phyloP scores from a whole-genome alignment of 108 stramenopile species.

The Stephanodiscus minutulus region DNA sequence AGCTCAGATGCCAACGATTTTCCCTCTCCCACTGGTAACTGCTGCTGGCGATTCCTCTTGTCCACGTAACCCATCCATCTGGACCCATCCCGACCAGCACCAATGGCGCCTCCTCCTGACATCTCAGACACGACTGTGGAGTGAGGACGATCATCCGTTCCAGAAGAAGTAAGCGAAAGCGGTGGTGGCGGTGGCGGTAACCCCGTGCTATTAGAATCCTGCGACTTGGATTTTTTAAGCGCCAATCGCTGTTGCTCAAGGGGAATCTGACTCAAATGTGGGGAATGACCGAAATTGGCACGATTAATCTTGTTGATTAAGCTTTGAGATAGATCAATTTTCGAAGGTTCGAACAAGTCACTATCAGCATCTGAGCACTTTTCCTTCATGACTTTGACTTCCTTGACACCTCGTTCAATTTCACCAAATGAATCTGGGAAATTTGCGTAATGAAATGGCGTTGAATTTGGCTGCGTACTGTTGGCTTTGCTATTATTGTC shows the following conservation, averaged over 20 bases:
- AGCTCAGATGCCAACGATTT: slow-evolving; percentile 15
- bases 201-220: slow-evolving; percentile 27
- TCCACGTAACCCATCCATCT: slow-evolving; percentile 35
- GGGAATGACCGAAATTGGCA: background rate
- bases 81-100: background rate
- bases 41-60: slow-evolving; percentile 6
- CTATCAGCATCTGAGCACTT: slow-evolving; percentile 39
- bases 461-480: background rate
- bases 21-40: slow-evolving; percentile 1
- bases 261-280: background rate
- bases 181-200: slow-evolving; percentile 19
- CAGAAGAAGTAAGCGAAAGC: background rate
- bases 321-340: slow-evolving; percentile 14
- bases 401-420: slow-evolving; percentile 7
- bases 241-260: background rate
- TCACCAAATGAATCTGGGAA: slow-evolving; percentile 28
- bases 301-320: slow-evolving; percentile 12
- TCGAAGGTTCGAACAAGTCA: slow-evolving; percentile 32
- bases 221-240: slow-evolving; percentile 13
- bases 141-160: background rate
- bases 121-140: background rate
- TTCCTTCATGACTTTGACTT: slow-evolving; percentile 39
- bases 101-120: background rate
- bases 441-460: slow-evolving; percentile 8
- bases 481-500: background rate